These are phyloP conservation scores for Solanum ossicruentum DNA, from an alignment of 257 asterid species.

Conservation along the genomic window DNA sequence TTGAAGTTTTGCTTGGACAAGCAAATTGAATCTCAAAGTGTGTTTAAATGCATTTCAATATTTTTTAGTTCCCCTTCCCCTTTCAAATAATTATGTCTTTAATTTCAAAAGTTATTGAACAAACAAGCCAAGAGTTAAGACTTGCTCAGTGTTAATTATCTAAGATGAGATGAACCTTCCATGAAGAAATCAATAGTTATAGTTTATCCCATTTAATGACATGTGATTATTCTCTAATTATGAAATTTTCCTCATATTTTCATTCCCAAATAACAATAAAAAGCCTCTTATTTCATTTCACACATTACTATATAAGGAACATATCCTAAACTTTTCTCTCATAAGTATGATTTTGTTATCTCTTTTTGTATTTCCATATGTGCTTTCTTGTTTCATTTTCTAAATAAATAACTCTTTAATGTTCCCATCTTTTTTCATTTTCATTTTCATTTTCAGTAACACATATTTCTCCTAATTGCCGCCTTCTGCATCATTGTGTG, in stretches of 20 bases:
- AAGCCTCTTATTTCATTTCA: not conserved
- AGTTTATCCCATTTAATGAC: not conserved
- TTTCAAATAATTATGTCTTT: not conserved
- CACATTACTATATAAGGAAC: no score
- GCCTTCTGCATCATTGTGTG: not conserved
- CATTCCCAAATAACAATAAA: not conserved
- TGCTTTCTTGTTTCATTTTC: no score
- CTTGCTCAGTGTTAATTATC: no score
- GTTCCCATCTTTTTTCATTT: not conserved
- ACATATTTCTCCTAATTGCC: not conserved
- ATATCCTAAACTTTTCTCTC: no score
- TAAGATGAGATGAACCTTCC: not conserved
- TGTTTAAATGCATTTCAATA: no score
- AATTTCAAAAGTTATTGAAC: not conserved
- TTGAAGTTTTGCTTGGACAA: not conserved
- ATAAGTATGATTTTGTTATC: no score
- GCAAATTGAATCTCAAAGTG: not conserved
- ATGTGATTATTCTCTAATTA: not conserved
- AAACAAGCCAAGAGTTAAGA: no score
- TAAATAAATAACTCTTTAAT: no score
- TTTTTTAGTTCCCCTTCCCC: not conserved
- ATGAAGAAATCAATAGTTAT: not conserved
- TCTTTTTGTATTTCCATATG: no score
- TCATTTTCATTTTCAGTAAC: not conserved
- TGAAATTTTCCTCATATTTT: not conserved